Evolutionary conservation across 2,329 filamentous ascomycete genomes (phyloP).

Genomic region (Diaporthe citrichinensis): DNA sequence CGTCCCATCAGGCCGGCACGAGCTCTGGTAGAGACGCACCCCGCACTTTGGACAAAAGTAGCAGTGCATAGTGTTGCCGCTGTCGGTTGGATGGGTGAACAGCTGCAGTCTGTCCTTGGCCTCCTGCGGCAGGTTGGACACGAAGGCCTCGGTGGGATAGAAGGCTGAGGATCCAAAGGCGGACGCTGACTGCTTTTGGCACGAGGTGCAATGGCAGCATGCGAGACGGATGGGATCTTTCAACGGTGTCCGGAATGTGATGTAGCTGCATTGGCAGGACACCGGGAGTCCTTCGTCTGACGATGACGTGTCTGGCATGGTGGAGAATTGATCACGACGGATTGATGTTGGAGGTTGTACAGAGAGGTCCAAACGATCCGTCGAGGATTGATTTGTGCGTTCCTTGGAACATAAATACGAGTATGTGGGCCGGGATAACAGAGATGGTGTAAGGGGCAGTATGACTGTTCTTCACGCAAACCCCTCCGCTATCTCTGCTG

Average conservation of each 20-base stretch:
- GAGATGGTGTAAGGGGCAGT: neutral
- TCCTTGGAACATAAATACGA: neutral
- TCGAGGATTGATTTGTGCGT: neutral
- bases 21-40: constrained; percentile 62
- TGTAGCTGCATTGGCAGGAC: constrained; percentile 51
- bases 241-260: constrained; percentile 49
- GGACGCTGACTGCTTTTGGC: constrained; percentile 53
- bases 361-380: neutral
- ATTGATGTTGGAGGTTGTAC: neutral
- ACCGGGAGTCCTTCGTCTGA: constrained; percentile 4
- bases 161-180: constrained; percentile 56
- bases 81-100: constrained; percentile 50
- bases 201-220: constrained; percentile 55
- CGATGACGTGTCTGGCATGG: neutral
- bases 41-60: constrained; percentile 54
- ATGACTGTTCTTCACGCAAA: neutral
- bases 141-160: constrained; percentile 50
- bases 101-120: constrained; percentile 46
- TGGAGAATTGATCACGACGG: neutral
- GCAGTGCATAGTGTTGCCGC: constrained; percentile 52
- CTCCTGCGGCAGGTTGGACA: constrained; percentile 49
- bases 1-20: constrained; percentile 54
- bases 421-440: neutral
- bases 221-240: constrained; percentile 49
- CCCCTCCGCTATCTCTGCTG: too few species aligned